A percentile compares a stretch with the other conserved stretches of the same genome.
Conservation (phyloP, 257 asterid species). For the Solanum lycopersicoides region DNA sequence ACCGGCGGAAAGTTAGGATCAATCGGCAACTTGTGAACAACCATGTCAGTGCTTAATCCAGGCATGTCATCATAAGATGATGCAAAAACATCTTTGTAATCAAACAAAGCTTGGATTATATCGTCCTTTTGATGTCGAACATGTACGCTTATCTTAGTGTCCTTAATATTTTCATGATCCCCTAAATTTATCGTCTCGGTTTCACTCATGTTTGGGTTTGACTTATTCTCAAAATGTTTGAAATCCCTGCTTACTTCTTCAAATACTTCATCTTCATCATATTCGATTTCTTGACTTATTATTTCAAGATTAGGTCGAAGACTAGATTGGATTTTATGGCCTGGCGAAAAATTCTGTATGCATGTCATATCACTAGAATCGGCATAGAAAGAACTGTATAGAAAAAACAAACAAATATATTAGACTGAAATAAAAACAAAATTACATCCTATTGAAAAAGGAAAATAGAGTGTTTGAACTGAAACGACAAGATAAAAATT, state of each 20-base stretch:
- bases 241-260: background rate
- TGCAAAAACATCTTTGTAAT: no score
- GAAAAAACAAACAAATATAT: no score
- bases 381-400: background rate
- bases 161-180: no score
- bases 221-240: no score
- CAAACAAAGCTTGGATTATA: no score
- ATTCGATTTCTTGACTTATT: background rate
- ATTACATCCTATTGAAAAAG: no score
- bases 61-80: background rate
- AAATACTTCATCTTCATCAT: background rate
- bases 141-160: no score
- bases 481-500: no score
- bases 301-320: background rate
- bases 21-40: background rate
- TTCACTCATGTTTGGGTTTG: background rate
- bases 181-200: background rate
- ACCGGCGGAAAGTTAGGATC: no score
- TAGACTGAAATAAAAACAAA: no score
- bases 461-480: no score
- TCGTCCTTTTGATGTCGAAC: no score
- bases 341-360: fast-evolving
- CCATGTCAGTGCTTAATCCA: background rate
- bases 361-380: background rate
- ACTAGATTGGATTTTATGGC: background rate